phyloP scores from a whole-genome alignment of 108 stramenopile species.

The Nannochloropsis oceanica region DNA sequence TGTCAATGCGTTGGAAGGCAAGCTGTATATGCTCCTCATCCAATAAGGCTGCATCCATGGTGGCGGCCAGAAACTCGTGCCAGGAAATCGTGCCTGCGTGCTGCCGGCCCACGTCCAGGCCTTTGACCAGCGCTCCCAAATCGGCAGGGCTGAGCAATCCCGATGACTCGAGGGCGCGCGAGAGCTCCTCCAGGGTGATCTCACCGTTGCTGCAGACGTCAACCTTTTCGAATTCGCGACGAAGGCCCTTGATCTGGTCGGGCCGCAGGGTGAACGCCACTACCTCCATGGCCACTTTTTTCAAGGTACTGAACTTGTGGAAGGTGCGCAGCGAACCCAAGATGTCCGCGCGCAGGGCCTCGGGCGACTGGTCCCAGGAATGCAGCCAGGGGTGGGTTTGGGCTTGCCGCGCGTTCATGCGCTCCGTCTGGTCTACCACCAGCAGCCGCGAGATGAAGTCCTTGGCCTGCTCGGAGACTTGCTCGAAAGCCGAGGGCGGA shows the following conservation, averaged over 20 bases:
- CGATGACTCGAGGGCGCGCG: not conserved
- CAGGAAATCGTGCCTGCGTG: constrained; percentile 6
- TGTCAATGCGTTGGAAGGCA: constrained; percentile 20
- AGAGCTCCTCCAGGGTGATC: constrained; percentile 12
- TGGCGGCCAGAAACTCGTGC: constrained; percentile 29
- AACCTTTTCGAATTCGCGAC: constrained; percentile 2
- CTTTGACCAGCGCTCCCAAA: not conserved
- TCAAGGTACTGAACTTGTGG: not conserved
- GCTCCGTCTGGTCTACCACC: constrained; percentile 20
- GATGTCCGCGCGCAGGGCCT: not conserved
- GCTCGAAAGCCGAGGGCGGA: not conserved
- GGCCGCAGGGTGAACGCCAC: constrained; percentile 5
- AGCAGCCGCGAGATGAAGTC: constrained; percentile 36
- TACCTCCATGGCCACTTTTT: constrained; percentile 8
- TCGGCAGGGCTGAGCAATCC: not conserved
- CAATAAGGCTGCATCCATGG: not conserved
- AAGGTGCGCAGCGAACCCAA: not conserved
- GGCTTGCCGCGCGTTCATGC: constrained; percentile 26
- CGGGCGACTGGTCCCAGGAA: not conserved
- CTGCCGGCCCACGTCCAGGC: not conserved
- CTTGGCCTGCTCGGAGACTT: constrained; percentile 30
- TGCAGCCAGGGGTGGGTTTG: constrained; percentile 33
- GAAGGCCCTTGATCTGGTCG: constrained; percentile 8
- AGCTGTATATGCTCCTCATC: constrained; percentile 7
- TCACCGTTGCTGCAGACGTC: constrained; percentile 1